These are phyloP conservation scores for Purshia tridentata DNA, from an alignment of 306 rosid species.

Conservation along the genomic window DNA sequence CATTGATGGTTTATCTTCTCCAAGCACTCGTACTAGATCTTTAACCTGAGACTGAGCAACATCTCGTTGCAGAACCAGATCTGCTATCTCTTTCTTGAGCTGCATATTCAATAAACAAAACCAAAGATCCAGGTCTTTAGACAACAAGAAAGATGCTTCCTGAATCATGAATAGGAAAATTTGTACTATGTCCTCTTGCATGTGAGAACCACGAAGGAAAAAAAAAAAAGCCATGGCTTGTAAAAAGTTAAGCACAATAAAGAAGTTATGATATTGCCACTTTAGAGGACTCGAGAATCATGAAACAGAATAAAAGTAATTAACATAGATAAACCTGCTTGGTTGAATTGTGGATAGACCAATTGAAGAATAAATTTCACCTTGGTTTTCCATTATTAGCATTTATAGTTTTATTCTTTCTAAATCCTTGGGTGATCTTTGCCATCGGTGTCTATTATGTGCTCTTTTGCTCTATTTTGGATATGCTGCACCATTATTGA, in stretches of 20 bases:
- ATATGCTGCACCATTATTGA: conserved; percentile 2
- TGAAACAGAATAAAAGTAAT: background rate
- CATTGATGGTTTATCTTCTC: conserved; percentile 45
- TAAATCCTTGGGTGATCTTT: background rate
- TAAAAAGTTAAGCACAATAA: background rate
- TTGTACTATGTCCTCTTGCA: background rate
- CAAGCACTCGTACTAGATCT: conserved; percentile 61
- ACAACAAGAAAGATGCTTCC: background rate
- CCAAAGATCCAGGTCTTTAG: conserved; percentile 11
- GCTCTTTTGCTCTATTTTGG: background rate
- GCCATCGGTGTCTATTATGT: background rate
- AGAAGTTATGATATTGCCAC: background rate
- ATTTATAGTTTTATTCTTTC: background rate
- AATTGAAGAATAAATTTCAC: background rate
- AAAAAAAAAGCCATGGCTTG: background rate
- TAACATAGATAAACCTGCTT: background rate
- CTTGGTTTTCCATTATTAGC: background rate
- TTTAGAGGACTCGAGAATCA: background rate
- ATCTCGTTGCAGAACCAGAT: conserved; percentile 62
- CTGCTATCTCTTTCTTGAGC: conserved; percentile 75
- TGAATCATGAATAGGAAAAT: conserved; percentile 5
- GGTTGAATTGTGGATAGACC: background rate
- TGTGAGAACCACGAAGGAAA: background rate
- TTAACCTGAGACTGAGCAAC: conserved; percentile 70
- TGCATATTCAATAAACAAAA: conserved; percentile 38